phyloP scores from a whole-genome alignment of 1,284 basidiomycete species.

The Cerioporus squamosus region DNA sequence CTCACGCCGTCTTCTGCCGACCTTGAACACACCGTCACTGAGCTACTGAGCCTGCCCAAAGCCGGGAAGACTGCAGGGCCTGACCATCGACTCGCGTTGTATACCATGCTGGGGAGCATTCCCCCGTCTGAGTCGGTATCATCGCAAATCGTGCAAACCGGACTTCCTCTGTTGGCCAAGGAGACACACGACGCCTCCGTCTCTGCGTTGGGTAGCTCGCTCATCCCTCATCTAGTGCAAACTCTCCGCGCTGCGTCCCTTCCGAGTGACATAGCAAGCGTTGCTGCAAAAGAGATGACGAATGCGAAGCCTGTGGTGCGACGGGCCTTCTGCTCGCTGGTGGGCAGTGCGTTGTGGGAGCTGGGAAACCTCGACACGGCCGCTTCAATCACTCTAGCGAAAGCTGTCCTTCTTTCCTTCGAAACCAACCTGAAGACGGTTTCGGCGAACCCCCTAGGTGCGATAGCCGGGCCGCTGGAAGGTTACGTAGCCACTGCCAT shows the following conservation, averaged over 20 bases:
- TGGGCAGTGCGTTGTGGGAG: conserved; percentile 42
- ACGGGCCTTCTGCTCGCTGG: conserved; percentile 40
- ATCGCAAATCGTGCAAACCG: conserved; percentile 52
- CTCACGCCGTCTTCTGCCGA: conserved; percentile 38
- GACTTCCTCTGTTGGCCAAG: conserved; percentile 71
- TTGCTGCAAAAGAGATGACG: conserved; percentile 74
- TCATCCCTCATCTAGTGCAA: conserved; percentile 63
- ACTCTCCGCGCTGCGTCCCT: conserved; percentile 52
- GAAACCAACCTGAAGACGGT: conserved; percentile 75
- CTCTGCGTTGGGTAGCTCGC: conserved; percentile 53
- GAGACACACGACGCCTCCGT: conserved; percentile 77
- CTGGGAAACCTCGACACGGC: conserved; percentile 40
- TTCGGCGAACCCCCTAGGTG: conserved; percentile 58
- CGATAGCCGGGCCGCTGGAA: conserved; percentile 73
- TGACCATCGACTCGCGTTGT: conserved; percentile 85
- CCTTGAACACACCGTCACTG: conserved; percentile 54
- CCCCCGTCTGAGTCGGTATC: conserved; percentile 59
- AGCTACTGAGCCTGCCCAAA: conserved; percentile 76
- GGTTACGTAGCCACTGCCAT: conserved; percentile 81
- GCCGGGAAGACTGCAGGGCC: conserved; percentile 84
- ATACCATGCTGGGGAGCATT: conserved; percentile 72
- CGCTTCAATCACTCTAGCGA: conserved; percentile 51
- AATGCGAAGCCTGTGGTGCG: conserved; percentile 46
- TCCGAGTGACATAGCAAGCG: conserved; percentile 45
- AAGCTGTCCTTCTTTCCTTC: conserved; percentile 60